A percentile compares a stretch with the other conserved stretches of the same genome.
Evolutionary conservation across 768 basidiomycete species (phyloP).

Genomic region (Auriscalpium vulgare): DNA sequence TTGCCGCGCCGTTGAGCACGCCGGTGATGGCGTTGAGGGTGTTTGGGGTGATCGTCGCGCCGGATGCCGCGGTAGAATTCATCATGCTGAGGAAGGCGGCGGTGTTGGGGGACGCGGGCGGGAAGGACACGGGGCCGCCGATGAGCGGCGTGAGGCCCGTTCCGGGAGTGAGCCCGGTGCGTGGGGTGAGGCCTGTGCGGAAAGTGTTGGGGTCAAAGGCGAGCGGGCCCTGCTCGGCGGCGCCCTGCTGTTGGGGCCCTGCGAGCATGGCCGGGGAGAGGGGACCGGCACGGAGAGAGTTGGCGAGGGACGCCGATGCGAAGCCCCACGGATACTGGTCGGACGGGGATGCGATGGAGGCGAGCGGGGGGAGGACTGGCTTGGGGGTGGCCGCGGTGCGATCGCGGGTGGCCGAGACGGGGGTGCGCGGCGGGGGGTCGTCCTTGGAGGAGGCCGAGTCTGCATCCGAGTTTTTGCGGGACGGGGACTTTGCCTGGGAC

Average conservation of each 20-base stretch:
- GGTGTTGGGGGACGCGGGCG: constrained; percentile 80
- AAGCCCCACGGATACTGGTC: constrained; percentile 57
- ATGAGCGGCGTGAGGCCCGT: constrained; percentile 80
- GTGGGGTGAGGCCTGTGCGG: constrained; percentile 81
- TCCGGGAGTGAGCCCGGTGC: constrained; percentile 81
- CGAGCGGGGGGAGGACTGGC: constrained; percentile 75
- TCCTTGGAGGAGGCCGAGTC: constrained; percentile 18
- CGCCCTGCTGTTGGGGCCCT: constrained; percentile 54
- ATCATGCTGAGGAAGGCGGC: constrained; percentile 91
- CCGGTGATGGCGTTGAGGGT: constrained; percentile 75
- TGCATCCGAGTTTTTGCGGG: constrained; percentile 22
- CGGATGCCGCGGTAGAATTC: constrained; percentile 35
- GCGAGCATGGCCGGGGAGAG: constrained; percentile 95
- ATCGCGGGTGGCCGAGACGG: constrained; percentile 15
- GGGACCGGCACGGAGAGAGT: constrained; percentile 86
- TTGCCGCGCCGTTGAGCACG: constrained; percentile 55
- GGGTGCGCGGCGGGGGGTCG: constrained; percentile 17
- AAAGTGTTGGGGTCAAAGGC: constrained; percentile 66
- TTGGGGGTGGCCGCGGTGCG: constrained; percentile 32
- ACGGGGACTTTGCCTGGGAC: constrained; percentile 24
- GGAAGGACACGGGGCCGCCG: constrained; percentile 67
- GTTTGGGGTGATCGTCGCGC: constrained; percentile 52
- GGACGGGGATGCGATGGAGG: constrained; percentile 66
- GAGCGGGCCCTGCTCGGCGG: constrained; percentile 26
- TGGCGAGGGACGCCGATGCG: constrained; percentile 45